These are phyloP conservation scores for Nematodospora anomalae DNA, from an alignment of 1,139 yeast species.

Conservation along the genomic window DNA sequence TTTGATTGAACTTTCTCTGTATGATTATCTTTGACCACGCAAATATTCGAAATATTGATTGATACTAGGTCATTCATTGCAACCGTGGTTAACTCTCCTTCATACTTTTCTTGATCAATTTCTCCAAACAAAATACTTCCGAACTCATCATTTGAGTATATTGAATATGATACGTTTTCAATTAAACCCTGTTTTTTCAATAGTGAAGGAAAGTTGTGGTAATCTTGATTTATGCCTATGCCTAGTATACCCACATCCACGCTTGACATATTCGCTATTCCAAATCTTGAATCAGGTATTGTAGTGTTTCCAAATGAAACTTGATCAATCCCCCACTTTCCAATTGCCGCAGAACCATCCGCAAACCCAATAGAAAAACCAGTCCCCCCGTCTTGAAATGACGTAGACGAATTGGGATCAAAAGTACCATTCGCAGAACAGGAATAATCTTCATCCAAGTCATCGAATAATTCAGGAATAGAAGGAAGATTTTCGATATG, in stretches of 20 bases:
- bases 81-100: constrained; percentile 41
- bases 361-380: constrained; percentile 41
- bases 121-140: constrained; percentile 62
- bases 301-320: constrained; percentile 19
- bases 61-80: constrained; percentile 17
- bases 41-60: constrained; percentile 3
- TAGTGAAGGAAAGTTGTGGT: constrained; percentile 28
- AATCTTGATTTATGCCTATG: constrained; percentile 25
- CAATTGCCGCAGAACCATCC: constrained; percentile 33
- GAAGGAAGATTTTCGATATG: constrained; percentile 7
- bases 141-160: constrained; percentile 39
- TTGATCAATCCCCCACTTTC: constrained; percentile 66
- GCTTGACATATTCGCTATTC: constrained; percentile 45
- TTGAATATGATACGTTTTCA: constrained; percentile 51
- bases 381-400: constrained; percentile 3
- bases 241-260: constrained; percentile 51
- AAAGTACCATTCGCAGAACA: constrained; percentile 15
- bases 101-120: constrained; percentile 51
- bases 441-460: constrained; percentile 8
- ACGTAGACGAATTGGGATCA: constrained; percentile 9
- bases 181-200: constrained; percentile 46
- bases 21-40: background rate
- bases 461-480: constrained; percentile 11
- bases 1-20: background rate
- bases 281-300: constrained; percentile 47